Base-by-base conservation (phyloP, 805 yeast species). In the Candida silvicultrix region DNA sequence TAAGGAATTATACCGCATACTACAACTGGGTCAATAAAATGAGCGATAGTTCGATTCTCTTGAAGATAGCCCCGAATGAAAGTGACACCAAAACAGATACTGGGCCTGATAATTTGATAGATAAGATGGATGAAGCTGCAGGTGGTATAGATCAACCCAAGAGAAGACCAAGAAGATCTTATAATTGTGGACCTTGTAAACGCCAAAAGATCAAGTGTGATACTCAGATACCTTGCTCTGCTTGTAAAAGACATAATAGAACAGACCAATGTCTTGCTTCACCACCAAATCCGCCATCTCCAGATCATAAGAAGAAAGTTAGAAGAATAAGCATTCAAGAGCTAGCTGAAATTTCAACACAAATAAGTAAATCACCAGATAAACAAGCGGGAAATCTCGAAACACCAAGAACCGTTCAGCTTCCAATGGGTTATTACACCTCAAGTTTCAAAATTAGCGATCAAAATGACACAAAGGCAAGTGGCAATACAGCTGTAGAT, bases 131-230 rank as follows among this genome's bases (percentile, higher is more conserved):
- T 23, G 20, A n/a, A n/a, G n/a, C 20, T 6, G 7, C 19, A 18
- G 23, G 12, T 12, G 20, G 16, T 28, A 16, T 5, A 28, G 21
- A n/a, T 5, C 42, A 16, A 38, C 10, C 25, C n/a, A 37, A 37
- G 20, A 69, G 68, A 50, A 55, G 75, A 46, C 70, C 68, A 42
- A 59, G 81, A 48, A 62, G 81, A 38, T 71, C 77, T n/a, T 77
- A 77, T 54, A 71, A 73, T 45, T 77, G 82, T 56, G 81, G 80
- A 1, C 80, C 78, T 2, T 77, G 82, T 51, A 74, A 74, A 51
- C 57, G 64, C n/a, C 70, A 73, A 46, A 77, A 77, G 56, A 73
- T 75, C 54, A 75, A 74, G 53, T 77, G 82, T 59, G 79, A 77
- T 50, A 67, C 74, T 46, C 54, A 63, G 40, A 60, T 61, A 8